Evolutionary conservation across 345 rosid species (phyloP), one percentile per base, ranked within the genome.

Genomic region (Nephelium lappaceum): DNA sequence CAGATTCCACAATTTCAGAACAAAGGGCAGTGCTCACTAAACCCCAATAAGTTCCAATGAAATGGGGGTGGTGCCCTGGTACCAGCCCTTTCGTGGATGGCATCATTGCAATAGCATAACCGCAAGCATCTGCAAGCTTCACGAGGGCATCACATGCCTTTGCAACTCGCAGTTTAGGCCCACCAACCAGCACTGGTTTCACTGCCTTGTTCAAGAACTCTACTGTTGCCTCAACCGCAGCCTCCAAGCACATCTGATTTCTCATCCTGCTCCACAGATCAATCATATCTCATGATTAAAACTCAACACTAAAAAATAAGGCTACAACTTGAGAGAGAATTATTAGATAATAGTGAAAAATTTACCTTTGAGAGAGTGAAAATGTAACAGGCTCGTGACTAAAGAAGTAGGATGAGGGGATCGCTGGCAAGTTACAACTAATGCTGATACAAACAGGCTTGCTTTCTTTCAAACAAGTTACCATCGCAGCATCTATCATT

Each of bases 11-110:
- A 7, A 92, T 92, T 31, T 92, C 94, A 4, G 91, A 86, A 68
- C 94, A 90, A 75, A 92, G 90, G 0, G 91, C 83, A 38, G 94
- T 85, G 81, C 94, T 89, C 66, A 89, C 89, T 6, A 88, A 90
- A 16, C 97, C 97, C 93, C 93, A 31, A 90, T 88, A 92, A 5
- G 96, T 90, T 24, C 96, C 96, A 16, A 90, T 80, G 86, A 89
- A 92, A 77, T 79, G 94, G 2, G 91, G 86, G 72, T 90, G 97
- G 57, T 87, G 82, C 80, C 90, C 97, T 0, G 94, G 92, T n/a
- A 92, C 85, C 5, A 86, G 79, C 23, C 96, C 93, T 67, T 92
- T 92, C 6, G 84, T 93, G 0, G 97, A 86, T 15, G 97, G 96
- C 96, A 92, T 85, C 69, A 86, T 89, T 0, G 94, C 86, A 9